Evolutionary conservation across 257 asterid species (phyloP), one percentile per base, ranked within the genome.

Genomic region (Plantago major): DNA sequence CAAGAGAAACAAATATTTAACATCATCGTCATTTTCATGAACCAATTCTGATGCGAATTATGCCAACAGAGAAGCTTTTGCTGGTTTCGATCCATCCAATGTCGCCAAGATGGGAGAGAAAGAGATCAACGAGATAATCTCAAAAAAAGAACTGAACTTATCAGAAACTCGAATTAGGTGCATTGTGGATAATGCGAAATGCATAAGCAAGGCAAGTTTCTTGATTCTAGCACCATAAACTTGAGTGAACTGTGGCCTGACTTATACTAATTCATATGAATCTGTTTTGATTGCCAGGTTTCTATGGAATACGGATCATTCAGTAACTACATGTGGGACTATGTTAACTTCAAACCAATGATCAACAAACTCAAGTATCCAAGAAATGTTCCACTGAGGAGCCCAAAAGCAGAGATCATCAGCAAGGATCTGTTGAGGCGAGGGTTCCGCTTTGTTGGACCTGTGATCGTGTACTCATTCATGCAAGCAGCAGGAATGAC

Each of bases 401-500:
- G 79, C 50, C 91, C 97, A 7, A 92, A 92, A 74, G 90, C 98
- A 22, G 97, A 92, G 76, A 67, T 66, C 30, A 82, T 92, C 0
- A 92, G 97, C 88, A 92, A 86, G 76, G 98, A 92, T 68, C 16
- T 92, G 47, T 14, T 79, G 71, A 79, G 86, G 56, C 81, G 88
- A 5, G 98, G 98, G 28, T 89, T 92, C 65, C 80, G 97, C 9
- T 81, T 84, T 18, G 96, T 92, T 62, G 97, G 98, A 17, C 97
- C 95, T 28, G 95, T 92, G 3, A 88, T 92, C 63, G 86, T 92
- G 22, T 82, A 86, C 48, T 89, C 98, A 28, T 84, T 86, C 67
- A 86, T 89, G 95, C 98, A 92, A 55, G 97, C 95, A 0, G 79
- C 93, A 5, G 96, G 98, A 42, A 72, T 92, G 83, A 86, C 86